Evolutionary conservation across 257 asterid species (phyloP).

Genomic region (Solanum lycopersicoides): DNA sequence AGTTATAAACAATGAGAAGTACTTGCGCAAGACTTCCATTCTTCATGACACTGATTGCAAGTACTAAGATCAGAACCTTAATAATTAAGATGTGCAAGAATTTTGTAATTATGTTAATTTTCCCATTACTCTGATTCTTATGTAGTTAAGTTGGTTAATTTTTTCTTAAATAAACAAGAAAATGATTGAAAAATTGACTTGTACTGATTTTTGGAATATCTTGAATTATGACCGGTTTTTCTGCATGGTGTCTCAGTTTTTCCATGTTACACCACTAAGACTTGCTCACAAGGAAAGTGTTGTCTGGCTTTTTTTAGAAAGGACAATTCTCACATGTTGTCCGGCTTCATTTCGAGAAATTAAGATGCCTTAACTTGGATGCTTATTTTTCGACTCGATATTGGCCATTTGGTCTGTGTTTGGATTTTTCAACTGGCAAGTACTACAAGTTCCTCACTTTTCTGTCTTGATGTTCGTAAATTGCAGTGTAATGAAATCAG

Average conservation of each 20-base stretch:
- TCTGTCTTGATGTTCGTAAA: background rate
- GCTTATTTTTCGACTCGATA: background rate
- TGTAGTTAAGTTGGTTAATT: background rate
- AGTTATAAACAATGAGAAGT: background rate
- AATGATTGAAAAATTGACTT: background rate
- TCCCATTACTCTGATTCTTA: background rate
- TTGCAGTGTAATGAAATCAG: constrained; percentile 72
- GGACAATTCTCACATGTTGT: background rate
- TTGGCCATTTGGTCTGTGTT: background rate
- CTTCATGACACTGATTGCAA: background rate
- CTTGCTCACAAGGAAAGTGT: background rate
- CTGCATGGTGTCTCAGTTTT: background rate
- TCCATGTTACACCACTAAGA: background rate
- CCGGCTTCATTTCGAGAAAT: background rate
- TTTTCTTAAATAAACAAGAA: background rate
- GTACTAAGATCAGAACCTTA: background rate
- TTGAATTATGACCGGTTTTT: background rate
- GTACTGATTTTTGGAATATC: background rate
- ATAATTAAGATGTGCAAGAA: background rate
- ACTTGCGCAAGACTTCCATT: background rate
- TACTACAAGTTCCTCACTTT: background rate
- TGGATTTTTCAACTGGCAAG: background rate
- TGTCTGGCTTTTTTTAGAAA: background rate
- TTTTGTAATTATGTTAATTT: background rate
- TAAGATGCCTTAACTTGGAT: background rate